Base-by-base conservation (phyloP, 176 grass and related monocot genomes). In the Metroxylon sagu region DNA sequence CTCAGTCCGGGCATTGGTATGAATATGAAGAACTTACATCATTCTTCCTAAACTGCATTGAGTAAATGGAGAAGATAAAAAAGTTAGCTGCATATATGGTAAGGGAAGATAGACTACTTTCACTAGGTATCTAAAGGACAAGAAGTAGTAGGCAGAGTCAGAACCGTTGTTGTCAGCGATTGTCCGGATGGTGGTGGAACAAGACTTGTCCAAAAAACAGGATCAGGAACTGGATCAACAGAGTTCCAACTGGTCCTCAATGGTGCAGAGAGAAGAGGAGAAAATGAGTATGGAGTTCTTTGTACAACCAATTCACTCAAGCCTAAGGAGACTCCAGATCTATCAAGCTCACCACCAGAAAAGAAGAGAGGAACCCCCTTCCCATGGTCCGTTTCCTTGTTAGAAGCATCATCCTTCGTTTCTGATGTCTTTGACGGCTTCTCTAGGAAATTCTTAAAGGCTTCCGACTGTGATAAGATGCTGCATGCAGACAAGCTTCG, bases 161-260 rank as follows among this genome's bases (percentile, higher is more conserved):
- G 65, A 68, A 82, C 86, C 4, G 75, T 66, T 76, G 86, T 71
- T 53, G 79, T 76, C 35, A 83, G 6, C 5, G 86, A 66, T 84
- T 95, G 90, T 74, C 73, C 81, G 8, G 88, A 65, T 70, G 88
- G 88, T 70, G 84, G 88, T 61, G 86, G 71, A 65, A 97, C 85
- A 81, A 89, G 80, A 50, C 70, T 89, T 56, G 72, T 98, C 93
- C 93, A 98, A 57, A 89, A 86, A 48, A 92, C 72, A 67, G 85
- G 85, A 27, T 92, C 88, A 7, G 30, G 58, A 0, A 71, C 76
- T 61, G 79, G 70, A 81, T 98, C 82, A 21, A 76, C 60, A 67
- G 93, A 60, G 70, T 81, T 88, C 89, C 84, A 98, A 19, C 74
- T 89, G 71, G 59, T 85, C 77, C 85, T 88, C 66, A 89, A 61